These are phyloP conservation scores for Entomortierella lignicola DNA, from an alignment of 192 early-diverging fungal species.

Conservation along the genomic window DNA sequence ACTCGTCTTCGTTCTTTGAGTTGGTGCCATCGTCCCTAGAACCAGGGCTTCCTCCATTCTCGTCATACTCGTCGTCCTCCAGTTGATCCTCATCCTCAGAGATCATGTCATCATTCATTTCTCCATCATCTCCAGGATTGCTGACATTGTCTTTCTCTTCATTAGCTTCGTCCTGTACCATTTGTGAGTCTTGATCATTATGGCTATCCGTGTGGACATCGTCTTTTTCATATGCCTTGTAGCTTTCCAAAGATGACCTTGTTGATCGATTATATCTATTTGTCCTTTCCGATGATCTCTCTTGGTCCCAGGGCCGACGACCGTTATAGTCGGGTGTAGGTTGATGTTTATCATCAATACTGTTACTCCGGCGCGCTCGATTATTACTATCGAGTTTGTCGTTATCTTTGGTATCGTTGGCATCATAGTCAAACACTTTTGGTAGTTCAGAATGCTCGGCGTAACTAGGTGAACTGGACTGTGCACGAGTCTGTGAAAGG, in stretches of 20 bases:
- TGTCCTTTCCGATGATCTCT: not conserved
- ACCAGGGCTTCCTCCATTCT: not conserved
- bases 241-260: conserved; percentile 1
- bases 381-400: not conserved
- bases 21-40: conserved; percentile 12
- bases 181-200: not conserved
- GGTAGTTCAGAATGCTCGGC: not conserved
- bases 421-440: not conserved
- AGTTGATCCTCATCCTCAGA: conserved; percentile 25
- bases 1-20: conserved; percentile 1
- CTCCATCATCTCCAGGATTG: conserved; percentile 12
- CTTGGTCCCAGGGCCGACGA: not conserved
- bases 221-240: not conserved
- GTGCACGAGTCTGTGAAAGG: not conserved
- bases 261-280: not conserved
- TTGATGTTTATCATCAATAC: not conserved
- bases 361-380: conserved; percentile 5
- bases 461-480: not conserved
- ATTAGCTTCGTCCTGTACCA: not conserved
- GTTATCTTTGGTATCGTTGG: not conserved
- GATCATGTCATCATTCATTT: conserved; percentile 19
- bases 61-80: conserved; percentile 27
- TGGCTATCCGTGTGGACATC: not conserved
- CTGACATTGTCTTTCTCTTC: not conserved
- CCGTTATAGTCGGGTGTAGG: not conserved